These are phyloP conservation scores for Enterocytospora artemiae DNA, from an alignment of 371 early-diverging fungal genomes.

Conservation along the genomic window DNA sequence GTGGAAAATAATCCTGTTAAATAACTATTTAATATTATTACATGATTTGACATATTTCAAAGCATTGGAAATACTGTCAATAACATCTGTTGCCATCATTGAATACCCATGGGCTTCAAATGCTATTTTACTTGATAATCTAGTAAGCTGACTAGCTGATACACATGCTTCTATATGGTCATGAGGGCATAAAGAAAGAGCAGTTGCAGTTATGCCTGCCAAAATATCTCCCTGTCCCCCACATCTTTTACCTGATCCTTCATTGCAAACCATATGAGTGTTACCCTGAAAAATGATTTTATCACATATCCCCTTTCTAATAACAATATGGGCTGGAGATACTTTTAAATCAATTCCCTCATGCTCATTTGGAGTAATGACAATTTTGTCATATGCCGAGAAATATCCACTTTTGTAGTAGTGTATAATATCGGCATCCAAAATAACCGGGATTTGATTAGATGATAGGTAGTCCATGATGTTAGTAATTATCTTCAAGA, in stretches of 20 bases:
- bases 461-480: constrained; percentile 26
- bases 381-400: constrained; percentile 18
- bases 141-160: constrained; percentile 20
- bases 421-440: constrained; percentile 53
- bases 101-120: constrained; percentile 16
- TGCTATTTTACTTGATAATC: constrained; percentile 25
- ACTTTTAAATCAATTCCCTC: constrained; percentile 48
- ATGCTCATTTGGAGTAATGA: constrained; percentile 52
- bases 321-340: constrained; percentile 63
- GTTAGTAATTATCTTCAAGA: constrained; percentile 17
- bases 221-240: constrained; percentile 96
- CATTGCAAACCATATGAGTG: constrained; percentile 38
- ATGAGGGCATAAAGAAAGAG: constrained; percentile 14
- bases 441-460: constrained; percentile 26
- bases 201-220: constrained; percentile 66
- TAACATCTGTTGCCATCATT: constrained; percentile 35
- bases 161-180: constrained; percentile 1
- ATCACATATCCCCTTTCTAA: constrained; percentile 73
- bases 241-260: constrained; percentile 73
- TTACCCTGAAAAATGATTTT: constrained; percentile 58
- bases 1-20: too few relatives aligned
- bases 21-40: too few relatives aligned
- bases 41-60: too few relatives aligned
- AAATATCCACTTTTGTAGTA: constrained; percentile 8
- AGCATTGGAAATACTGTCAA: constrained; percentile 12